A percentile compares a stretch with the other conserved stretches of the same genome.
Conservation (phyloP, 495 filamentous ascomycete genomes). For the Trichoderma asperelloides region DNA sequence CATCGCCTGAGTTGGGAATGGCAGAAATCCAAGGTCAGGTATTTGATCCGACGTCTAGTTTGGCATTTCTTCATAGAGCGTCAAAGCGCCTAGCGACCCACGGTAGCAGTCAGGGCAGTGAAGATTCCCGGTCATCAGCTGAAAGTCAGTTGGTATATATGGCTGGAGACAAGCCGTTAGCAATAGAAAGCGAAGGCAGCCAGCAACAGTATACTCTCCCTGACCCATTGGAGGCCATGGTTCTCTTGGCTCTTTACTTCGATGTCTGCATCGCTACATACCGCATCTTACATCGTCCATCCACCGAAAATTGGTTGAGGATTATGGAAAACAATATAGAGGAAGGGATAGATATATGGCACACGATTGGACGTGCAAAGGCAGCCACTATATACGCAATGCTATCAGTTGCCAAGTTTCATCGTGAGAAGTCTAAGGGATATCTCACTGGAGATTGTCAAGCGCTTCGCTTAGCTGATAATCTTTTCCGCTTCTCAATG, state of each 20-base stretch:
- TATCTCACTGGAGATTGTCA: background rate
- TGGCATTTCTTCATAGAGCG: constrained; percentile 39
- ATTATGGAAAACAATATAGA: constrained; percentile 25
- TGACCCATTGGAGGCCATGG: constrained; percentile 26
- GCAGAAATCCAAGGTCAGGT: constrained; percentile 39
- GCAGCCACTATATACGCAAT: constrained; percentile 38
- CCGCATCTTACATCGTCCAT: constrained; percentile 35
- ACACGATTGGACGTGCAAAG: constrained; percentile 25
- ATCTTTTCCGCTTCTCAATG: constrained; percentile 19
- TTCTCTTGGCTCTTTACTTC: constrained; percentile 35
- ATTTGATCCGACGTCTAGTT: constrained; percentile 35
- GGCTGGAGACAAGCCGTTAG: constrained; percentile 27
- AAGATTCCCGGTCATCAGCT: background rate
- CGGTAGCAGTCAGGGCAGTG: background rate
- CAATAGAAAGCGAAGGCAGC: constrained; percentile 17
- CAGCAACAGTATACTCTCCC: constrained; percentile 24
- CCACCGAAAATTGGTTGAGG: constrained; percentile 32
- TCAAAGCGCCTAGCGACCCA: constrained; percentile 22
- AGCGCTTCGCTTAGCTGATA: background rate
- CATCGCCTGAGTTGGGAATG: constrained; percentile 31
- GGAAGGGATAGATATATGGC: constrained; percentile 11
- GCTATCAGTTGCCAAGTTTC: constrained; percentile 34
- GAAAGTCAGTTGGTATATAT: background rate
- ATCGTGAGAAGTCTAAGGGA: constrained; percentile 21
- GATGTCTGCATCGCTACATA: constrained; percentile 42